A percentile compares a stretch with the other conserved stretches of the same genome.
phyloP scores from a whole-genome alignment of 352 stramenopile genomes.

The Globisporangium ultimum region DNA sequence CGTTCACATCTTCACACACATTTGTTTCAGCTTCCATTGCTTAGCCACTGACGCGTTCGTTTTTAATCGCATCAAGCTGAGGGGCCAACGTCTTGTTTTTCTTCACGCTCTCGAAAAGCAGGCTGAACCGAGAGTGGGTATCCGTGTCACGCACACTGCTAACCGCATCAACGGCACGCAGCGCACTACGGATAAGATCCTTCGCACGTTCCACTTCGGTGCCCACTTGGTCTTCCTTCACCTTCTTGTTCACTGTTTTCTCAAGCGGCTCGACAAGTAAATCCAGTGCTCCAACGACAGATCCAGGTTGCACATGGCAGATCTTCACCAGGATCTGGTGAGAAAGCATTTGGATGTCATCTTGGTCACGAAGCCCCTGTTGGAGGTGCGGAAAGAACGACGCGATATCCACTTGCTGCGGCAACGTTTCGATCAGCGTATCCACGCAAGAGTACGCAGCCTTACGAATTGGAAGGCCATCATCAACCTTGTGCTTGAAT shows the following conservation, averaged over 20 bases:
- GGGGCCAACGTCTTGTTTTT: conserved; percentile 61
- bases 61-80: conserved; percentile 64
- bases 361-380: conserved; percentile 89
- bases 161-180: conserved; percentile 86
- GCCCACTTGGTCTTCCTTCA: conserved; percentile 94
- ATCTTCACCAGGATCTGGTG: conserved; percentile 98
- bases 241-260: conserved; percentile 95
- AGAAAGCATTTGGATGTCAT: conserved; percentile 96
- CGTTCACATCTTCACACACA: background rate
- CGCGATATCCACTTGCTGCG: conserved; percentile 89
- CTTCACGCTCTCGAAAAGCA: conserved; percentile 61
- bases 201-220: conserved; percentile 95
- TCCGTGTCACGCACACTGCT: conserved; percentile 69
- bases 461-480: conserved; percentile 83
- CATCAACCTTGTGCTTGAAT: conserved; percentile 98
- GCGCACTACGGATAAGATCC: conserved; percentile 94
- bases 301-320: conserved; percentile 72
- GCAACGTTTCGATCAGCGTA: conserved; percentile 94
- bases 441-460: conserved; percentile 94
- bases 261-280: conserved; percentile 91
- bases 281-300: conserved; percentile 85
- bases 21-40: background rate
- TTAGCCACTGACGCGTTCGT: conserved; percentile 37
- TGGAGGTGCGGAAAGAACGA: conserved; percentile 93
- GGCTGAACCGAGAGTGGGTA: conserved; percentile 66